Percentiles rank a stretch among this genome's conserved stretches.
These are phyloP conservation scores for Copromyces sp. DNA, from an alignment of 495 filamentous ascomycete species.

Conservation along the genomic window DNA sequence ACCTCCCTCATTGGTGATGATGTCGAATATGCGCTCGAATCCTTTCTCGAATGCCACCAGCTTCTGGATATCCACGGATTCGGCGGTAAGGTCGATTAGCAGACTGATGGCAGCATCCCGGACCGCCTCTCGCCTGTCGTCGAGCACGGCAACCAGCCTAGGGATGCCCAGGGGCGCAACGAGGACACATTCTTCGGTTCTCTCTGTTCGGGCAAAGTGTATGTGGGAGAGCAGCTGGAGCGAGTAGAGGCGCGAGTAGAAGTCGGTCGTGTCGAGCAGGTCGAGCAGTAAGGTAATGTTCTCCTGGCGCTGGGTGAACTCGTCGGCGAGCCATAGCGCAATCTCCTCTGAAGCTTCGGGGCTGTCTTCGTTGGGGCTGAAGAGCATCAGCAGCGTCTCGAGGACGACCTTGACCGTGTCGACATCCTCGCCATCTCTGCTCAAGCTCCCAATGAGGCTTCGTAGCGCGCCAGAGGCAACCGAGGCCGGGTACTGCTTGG, in stretches of 20 bases:
- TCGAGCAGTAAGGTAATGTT: slow-evolving; percentile 89
- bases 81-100: slow-evolving; percentile 42
- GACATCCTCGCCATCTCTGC: slow-evolving; percentile 86
- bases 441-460: slow-evolving; percentile 73
- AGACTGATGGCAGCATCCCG: slow-evolving; percentile 59
- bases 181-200: slow-evolving; percentile 93
- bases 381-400: slow-evolving; percentile 91
- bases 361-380: slow-evolving; percentile 48
- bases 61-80: slow-evolving; percentile 65
- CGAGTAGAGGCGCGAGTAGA: slow-evolving; percentile 88
- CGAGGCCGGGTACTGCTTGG: slow-evolving; percentile 88
- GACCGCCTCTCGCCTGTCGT: slow-evolving; percentile 79
- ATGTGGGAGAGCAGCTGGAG: slow-evolving; percentile 85
- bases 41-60: slow-evolving; percentile 90
- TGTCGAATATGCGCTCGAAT: slow-evolving; percentile 73
- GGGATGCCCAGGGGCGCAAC: slow-evolving; percentile 81
- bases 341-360: slow-evolving; percentile 97
- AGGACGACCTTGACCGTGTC: slow-evolving; percentile 91
- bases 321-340: slow-evolving; percentile 90
- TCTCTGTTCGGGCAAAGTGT: slow-evolving; percentile 71
- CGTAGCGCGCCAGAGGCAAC: slow-evolving; percentile 88
- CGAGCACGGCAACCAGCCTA: slow-evolving; percentile 69
- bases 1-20: slow-evolving; percentile 74
- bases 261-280: slow-evolving; percentile 76
- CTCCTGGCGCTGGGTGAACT: slow-evolving; percentile 97